A percentile compares a stretch with the other conserved stretches of the same genome.
phyloP scores from a whole-genome alignment of 495 filamentous ascomycete species.

The Xylona heveae region DNA sequence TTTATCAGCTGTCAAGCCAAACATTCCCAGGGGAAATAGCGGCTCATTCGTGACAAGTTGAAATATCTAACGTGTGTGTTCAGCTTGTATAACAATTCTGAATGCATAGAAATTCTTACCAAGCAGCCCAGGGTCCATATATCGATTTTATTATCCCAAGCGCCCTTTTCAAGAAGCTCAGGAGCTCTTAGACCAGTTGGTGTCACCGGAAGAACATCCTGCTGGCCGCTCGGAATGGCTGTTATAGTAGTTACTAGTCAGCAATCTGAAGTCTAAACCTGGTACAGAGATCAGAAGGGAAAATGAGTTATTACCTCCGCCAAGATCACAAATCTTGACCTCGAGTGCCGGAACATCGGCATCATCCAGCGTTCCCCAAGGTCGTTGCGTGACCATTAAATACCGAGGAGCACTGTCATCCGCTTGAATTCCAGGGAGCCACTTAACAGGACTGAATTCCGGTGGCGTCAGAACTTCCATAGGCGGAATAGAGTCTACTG shows the following conservation, averaged over 20 bases:
- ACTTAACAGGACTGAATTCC: conserved; percentile 13
- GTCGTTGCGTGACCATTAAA: conserved; percentile 15
- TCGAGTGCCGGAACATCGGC: conserved; percentile 11
- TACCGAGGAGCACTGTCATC: conserved; percentile 20
- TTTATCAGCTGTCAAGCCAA: too few relatives aligned
- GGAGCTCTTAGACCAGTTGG: conserved; percentile 15
- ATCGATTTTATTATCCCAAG: conserved; percentile 13
- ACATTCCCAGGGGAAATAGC: too few relatives aligned
- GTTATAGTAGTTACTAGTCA: conserved; percentile 10
- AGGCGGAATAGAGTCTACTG: conserved; percentile 10
- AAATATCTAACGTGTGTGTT: too few relatives aligned
- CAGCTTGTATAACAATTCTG: too few relatives aligned
- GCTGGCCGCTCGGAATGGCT: conserved; percentile 13
- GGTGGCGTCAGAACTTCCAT: conserved; percentile 10
- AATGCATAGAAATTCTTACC: too few relatives aligned
- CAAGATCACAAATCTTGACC: conserved; percentile 20
- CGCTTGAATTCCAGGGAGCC: conserved; percentile 15
- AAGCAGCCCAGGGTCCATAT: conserved; percentile 23
- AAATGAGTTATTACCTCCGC: conserved; percentile 16
- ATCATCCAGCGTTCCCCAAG: conserved; percentile 9
- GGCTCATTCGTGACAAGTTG: too few relatives aligned
- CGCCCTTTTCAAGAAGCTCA: conserved; percentile 14
- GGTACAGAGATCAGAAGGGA: conserved; percentile 4
- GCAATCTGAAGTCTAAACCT: conserved; percentile 3
- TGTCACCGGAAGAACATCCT: conserved; percentile 14